Percentiles rank a stretch among this genome's conserved stretches.
phyloP scores from a whole-genome alignment of 2,329 filamentous ascomycete genomes.

The Neonectria ditissima region DNA sequence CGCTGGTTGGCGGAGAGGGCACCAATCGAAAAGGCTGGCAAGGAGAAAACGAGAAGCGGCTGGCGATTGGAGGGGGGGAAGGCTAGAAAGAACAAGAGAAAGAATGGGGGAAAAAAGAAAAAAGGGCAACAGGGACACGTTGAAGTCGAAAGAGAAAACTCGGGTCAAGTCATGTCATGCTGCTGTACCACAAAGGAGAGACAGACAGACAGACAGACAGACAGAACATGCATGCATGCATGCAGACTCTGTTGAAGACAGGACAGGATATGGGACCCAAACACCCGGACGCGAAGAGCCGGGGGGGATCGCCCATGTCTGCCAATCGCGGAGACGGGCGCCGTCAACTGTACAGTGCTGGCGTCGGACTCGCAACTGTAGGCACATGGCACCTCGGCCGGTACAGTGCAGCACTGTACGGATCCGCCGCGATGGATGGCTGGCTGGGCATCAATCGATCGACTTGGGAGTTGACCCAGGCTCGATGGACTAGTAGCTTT shows the following conservation, averaged over 20 bases:
- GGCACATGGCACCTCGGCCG: neutral
- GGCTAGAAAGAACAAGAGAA: neutral
- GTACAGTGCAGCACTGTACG: slow-evolving; percentile 1
- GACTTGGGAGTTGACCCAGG: neutral
- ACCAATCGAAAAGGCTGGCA: neutral
- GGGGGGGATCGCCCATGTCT: slow-evolving; percentile 20
- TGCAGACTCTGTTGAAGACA: neutral
- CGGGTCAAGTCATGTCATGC: neutral
- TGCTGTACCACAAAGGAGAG: neutral
- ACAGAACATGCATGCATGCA: too few species aligned
- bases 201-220: too few species aligned
- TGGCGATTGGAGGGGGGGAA: neutral
- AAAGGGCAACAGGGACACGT: slow-evolving; percentile 6
- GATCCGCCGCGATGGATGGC: neutral
- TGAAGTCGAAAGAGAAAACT: slow-evolving; percentile 11
- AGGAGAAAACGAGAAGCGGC: neutral
- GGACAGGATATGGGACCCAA: slow-evolving; percentile 9
- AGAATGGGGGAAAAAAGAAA: neutral
- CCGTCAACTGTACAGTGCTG: slow-evolving; percentile 5
- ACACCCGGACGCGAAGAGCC: slow-evolving; percentile 13
- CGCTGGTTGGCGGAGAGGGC: slow-evolving; percentile 15
- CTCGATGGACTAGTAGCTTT: neutral
- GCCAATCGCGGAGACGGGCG: neutral
- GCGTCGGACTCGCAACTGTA: neutral
- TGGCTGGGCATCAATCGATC: slow-evolving; percentile 8